Conservation (phyloP, 345 rosid genomes). For the Pseudoturritis turrita region DNA sequence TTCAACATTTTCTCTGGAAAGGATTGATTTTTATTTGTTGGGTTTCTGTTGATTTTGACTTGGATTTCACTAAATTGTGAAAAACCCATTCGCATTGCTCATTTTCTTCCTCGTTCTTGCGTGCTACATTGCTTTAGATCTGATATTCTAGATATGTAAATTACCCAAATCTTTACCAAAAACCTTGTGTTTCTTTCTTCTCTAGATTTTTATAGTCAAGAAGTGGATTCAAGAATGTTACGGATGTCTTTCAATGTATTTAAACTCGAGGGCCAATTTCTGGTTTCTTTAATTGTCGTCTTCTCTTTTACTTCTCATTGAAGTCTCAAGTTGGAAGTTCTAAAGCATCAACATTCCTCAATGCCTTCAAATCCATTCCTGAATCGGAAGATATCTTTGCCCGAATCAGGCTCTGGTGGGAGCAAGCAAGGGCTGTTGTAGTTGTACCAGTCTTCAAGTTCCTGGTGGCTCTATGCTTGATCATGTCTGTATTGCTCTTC, state of each 20-base stretch:
- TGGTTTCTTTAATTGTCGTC: background rate
- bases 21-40: background rate
- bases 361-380: conserved; percentile 19
- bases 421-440: conserved; percentile 19
- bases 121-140: conserved; percentile 27
- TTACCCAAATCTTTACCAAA: too few relatives aligned
- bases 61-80: background rate
- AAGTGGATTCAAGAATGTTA: background rate
- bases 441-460: conserved; percentile 37
- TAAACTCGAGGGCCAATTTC: background rate
- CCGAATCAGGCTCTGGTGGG: conserved; percentile 20
- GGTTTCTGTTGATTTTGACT: conserved; percentile 10
- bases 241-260: background rate
- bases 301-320: conserved; percentile 13
- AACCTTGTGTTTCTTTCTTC: background rate
- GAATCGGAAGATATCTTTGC: background rate
- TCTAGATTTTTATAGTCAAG: background rate
- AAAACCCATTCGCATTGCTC: background rate
- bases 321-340: conserved; percentile 26
- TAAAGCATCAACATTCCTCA: conserved; percentile 6
- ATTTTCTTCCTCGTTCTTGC: background rate
- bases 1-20: background rate
- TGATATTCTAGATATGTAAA: background rate
- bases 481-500: conserved; percentile 51
- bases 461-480: conserved; percentile 35